Percentiles rank a stretch among this genome's conserved stretches.
Conservation (phyloP, 495 filamentous ascomycete genomes). For the Podospora conica region DNA sequence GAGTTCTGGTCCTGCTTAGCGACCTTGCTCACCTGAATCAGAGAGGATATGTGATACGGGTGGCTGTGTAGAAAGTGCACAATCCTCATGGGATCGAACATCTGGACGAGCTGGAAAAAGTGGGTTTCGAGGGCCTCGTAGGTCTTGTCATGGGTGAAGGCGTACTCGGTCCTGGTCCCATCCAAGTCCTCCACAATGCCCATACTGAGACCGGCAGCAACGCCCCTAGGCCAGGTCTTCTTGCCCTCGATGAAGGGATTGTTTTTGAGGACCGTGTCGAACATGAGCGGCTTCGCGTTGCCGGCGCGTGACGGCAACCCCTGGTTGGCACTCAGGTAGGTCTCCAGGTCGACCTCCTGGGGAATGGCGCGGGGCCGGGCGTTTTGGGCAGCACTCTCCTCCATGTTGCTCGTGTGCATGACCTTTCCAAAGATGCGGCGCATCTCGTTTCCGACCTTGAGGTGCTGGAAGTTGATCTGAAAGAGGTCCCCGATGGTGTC, state of each 20-base stretch:
- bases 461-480: constrained; percentile 65
- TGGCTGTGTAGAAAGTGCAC: constrained; percentile 39
- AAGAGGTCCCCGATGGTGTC: constrained; percentile 52
- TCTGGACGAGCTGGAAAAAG: constrained; percentile 74
- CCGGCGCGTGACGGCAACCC: constrained; percentile 40
- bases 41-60: constrained; percentile 85
- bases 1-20: constrained; percentile 85
- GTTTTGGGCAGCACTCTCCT: constrained; percentile 46
- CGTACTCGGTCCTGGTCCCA: constrained; percentile 56
- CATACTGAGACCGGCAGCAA: constrained; percentile 82
- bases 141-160: constrained; percentile 64
- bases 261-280: constrained; percentile 60
- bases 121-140: constrained; percentile 71
- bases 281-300: constrained; percentile 31
- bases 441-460: constrained; percentile 93
- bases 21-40: constrained; percentile 88
- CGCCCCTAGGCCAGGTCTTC: constrained; percentile 79
- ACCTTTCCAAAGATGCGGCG: constrained; percentile 82
- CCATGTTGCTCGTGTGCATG: constrained; percentile 52
- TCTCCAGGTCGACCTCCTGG: constrained; percentile 61
- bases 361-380: constrained; percentile 42
- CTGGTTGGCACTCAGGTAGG: constrained; percentile 58
- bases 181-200: constrained; percentile 47
- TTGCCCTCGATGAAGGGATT: constrained; percentile 87
- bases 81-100: constrained; percentile 66